phyloP scores from a whole-genome alignment of 2,329 filamentous ascomycete genomes.

The Hypoxylon sp. region DNA sequence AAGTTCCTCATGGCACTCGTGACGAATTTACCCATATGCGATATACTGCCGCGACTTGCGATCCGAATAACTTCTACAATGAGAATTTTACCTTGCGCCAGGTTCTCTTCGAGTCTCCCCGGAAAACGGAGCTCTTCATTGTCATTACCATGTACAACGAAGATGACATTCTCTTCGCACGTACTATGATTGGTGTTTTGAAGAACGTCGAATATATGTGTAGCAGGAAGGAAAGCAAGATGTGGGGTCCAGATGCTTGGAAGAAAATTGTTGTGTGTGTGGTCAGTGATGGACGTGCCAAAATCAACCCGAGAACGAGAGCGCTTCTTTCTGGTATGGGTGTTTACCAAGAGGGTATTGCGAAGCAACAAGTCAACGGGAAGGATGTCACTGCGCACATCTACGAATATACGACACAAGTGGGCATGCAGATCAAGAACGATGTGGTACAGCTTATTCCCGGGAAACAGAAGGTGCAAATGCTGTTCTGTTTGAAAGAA shows the following conservation, averaged over 20 bases:
- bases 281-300: slow-evolving; percentile 92
- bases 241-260: slow-evolving; percentile 98
- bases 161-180: slow-evolving; percentile 94
- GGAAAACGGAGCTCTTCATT: slow-evolving; percentile 96
- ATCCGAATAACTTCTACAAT: slow-evolving; percentile 92
- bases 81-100: slow-evolving; percentile 94
- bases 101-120: slow-evolving; percentile 84
- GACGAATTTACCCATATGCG: slow-evolving; percentile 96
- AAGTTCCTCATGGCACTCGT: slow-evolving; percentile 91
- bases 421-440: slow-evolving; percentile 90
- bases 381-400: slow-evolving; percentile 98
- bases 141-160: slow-evolving; percentile 99
- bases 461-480: slow-evolving; percentile 91
- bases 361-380: slow-evolving; percentile 96
- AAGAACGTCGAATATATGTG: slow-evolving; percentile 98
- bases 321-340: slow-evolving; percentile 93
- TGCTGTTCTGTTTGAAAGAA: slow-evolving; percentile 98
- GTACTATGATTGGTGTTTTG: slow-evolving; percentile 99
- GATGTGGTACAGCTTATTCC: slow-evolving; percentile 87
- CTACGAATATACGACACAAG: slow-evolving; percentile 94
- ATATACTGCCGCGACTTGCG: slow-evolving; percentile 98
- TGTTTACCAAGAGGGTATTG: slow-evolving; percentile 98
- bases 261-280: slow-evolving; percentile 99
- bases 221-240: slow-evolving; percentile 89
- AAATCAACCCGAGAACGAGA: slow-evolving; percentile 91